These are phyloP conservation scores for Aspergillus flavus DNA, from an alignment of 2,329 filamentous ascomycete genomes.

Conservation along the genomic window DNA sequence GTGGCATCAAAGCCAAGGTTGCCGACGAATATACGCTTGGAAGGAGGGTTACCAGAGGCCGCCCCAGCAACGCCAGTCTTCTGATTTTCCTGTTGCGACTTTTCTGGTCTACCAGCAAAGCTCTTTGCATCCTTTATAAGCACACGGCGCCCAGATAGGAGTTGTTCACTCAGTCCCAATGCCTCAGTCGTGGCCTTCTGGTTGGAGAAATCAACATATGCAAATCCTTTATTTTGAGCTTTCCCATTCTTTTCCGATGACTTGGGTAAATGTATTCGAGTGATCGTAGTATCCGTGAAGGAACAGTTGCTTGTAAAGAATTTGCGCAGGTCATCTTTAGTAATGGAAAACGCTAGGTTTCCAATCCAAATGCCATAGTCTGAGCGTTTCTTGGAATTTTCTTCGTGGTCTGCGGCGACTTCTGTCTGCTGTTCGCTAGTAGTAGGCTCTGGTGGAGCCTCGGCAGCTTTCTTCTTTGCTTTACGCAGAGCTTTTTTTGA, in stretches of 20 bases:
- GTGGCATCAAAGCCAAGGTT: constrained; percentile 83
- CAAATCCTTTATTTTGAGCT: constrained; percentile 85
- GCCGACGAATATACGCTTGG: constrained; percentile 83
- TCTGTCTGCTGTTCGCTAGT: constrained; percentile 44
- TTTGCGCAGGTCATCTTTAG: constrained; percentile 70
- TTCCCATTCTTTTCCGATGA: constrained; percentile 55
- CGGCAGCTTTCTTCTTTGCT: constrained; percentile 69
- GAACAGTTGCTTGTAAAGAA: constrained; percentile 76
- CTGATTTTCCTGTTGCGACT: constrained; percentile 51
- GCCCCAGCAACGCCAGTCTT: constrained; percentile 29
- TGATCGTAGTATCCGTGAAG: constrained; percentile 72
- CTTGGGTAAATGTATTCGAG: constrained; percentile 77
- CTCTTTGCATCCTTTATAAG: constrained; percentile 92
- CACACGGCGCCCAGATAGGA: constrained; percentile 74
- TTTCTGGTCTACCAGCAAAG: constrained; percentile 85
- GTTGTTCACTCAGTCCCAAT: constrained; percentile 81
- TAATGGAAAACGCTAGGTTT: constrained; percentile 84
- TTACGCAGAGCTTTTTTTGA: constrained; percentile 91
- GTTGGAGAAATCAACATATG: constrained; percentile 87
- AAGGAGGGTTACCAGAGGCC: constrained; percentile 63
- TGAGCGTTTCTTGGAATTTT: constrained; percentile 58
- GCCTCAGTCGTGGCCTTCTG: constrained; percentile 71
- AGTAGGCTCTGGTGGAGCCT: constrained; percentile 23
- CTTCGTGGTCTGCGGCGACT: constrained; percentile 30
- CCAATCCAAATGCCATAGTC: constrained; percentile 93